phyloP scores from a whole-genome alignment of 164 flowering plant genomes.

The Magnolia kwangsiensis region DNA sequence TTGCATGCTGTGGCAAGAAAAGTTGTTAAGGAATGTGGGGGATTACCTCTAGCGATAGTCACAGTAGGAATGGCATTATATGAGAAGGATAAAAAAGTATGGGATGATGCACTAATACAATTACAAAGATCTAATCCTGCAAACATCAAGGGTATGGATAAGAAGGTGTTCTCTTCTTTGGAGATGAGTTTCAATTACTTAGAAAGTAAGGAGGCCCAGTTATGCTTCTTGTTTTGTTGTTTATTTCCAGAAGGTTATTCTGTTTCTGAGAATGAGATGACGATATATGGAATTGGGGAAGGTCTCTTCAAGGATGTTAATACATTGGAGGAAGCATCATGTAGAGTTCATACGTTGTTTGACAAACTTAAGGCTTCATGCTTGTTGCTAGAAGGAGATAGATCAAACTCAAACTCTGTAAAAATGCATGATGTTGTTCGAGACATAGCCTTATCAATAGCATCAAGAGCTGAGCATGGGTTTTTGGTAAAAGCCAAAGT shows the following conservation, averaged over 20 bases:
- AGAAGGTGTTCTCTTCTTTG: conserved; percentile 14
- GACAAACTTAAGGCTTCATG: conserved; percentile 14
- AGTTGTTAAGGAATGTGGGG: conserved; percentile 22
- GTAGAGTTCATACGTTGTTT: not conserved
- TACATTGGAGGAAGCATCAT: conserved; percentile 13
- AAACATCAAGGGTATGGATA: conserved; percentile 9
- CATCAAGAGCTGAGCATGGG: not conserved
- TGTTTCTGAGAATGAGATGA: not conserved
- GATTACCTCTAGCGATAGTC: conserved; percentile 22
- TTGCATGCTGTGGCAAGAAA: conserved; percentile 3
- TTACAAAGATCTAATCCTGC: conserved; percentile 4
- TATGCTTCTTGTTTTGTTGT: conserved; percentile 19
- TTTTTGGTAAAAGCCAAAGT: not conserved
- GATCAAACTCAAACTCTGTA: not conserved
- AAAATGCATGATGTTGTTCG: conserved; percentile 21
- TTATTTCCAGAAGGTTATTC: conserved; percentile 12
- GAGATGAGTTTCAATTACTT: conserved; percentile 18
- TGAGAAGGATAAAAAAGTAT: not conserved
- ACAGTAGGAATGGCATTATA: conserved; percentile 20
- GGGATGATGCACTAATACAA: conserved; percentile 12
- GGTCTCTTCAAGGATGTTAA: conserved; percentile 1
- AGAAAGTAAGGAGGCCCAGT: conserved; percentile 13
- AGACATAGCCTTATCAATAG: conserved; percentile 10
- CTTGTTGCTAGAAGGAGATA: conserved; percentile 15
- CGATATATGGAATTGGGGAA: conserved; percentile 10